A percentile compares a stretch with the other conserved stretches of the same genome.
These are phyloP conservation scores for Xylaria sp. DNA, from an alignment of 2,329 filamentous ascomycete genomes.

Conservation along the genomic window DNA sequence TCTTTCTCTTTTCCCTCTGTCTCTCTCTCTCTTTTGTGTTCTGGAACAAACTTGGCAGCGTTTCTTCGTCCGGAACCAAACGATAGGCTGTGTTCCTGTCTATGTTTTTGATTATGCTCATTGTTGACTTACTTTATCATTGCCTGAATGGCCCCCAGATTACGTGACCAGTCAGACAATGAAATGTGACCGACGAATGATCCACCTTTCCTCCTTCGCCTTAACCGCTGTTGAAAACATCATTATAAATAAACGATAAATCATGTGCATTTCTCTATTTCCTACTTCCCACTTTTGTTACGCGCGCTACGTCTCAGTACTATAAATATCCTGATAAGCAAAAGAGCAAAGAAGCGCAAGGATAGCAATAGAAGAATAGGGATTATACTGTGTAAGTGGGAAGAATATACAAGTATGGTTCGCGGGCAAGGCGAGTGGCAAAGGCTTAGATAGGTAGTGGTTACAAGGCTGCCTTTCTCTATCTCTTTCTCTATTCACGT, in stretches of 20 bases:
- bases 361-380: slow-evolving; percentile 1
- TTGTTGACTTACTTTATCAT: background rate
- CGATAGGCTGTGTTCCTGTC: slow-evolving; percentile 1
- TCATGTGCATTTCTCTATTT: background rate
- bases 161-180: slow-evolving; percentile 4
- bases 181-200: slow-evolving; percentile 6
- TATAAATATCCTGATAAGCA: background rate
- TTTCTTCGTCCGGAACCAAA: slow-evolving; percentile 7
- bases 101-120: slow-evolving; percentile 4
- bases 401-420: slow-evolving; percentile 8
- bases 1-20: background rate
- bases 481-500: slow-evolving; percentile 4
- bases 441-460: slow-evolving; percentile 14
- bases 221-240: background rate
- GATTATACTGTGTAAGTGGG: background rate
- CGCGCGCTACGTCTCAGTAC: background rate
- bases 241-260: background rate
- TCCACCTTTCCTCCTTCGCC: slow-evolving; percentile 5
- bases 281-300: background rate
- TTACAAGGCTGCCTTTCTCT: slow-evolving; percentile 29
- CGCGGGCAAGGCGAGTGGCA: slow-evolving; percentile 22
- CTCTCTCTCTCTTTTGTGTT: background rate
- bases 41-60: background rate
- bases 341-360: background rate
- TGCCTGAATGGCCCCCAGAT: slow-evolving; percentile 7